Evolutionary conservation across 1,139 yeast species (phyloP), one percentile per base, ranked within the genome.

Genomic region (Tardiomyces digboiensis): DNA sequence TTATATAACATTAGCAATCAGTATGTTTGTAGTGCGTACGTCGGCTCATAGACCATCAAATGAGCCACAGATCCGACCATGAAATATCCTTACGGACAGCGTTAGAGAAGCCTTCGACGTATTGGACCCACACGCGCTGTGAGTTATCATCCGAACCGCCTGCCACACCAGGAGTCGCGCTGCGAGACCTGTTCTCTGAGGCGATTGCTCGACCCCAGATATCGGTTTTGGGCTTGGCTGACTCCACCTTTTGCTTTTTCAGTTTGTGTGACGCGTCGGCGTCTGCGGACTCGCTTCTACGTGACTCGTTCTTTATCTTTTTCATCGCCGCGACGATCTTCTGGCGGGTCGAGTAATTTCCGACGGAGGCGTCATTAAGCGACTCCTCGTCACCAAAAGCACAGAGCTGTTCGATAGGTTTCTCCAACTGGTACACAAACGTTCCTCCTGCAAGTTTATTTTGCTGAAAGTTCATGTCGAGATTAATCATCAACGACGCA

Each of bases 61-160:
- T 39, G 22, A 18, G 46, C 83, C 83, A 87, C 29, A 88, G 61
- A 46, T 80, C 85, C 4, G 67, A 62, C 97, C 97, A 91, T 7
- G 81, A 75, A 23, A 89, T 78, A 46, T 82, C 83, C 55, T 87
- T 87, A 37, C 95, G 68, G 1, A 91, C 97, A 0, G 98, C 98
- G 62, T 89, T 85, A 7, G 95, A 85, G 56, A 84, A 89, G 1
- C 98, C 97, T 62, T 89, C 97, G 52, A 84, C 84, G 57, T 82
- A 89, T 58, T 85, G 89, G 14, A 91, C 85, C 97, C 97, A 91
- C 7, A 87, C 82, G 49, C 43, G 44, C 83, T 70, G 42, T 61
- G 46, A 43, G 53, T 62, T 37, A 42, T 38, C 36, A 19, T 46
- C 42, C n/a, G n/a, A n/a, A n/a, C n/a, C n/a, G n/a, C n/a, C n/a